Evolutionary conservation across 441 rosid genomes (phyloP), one percentile per base, ranked within the genome.

Genomic region (Biscutella laevigata): DNA sequence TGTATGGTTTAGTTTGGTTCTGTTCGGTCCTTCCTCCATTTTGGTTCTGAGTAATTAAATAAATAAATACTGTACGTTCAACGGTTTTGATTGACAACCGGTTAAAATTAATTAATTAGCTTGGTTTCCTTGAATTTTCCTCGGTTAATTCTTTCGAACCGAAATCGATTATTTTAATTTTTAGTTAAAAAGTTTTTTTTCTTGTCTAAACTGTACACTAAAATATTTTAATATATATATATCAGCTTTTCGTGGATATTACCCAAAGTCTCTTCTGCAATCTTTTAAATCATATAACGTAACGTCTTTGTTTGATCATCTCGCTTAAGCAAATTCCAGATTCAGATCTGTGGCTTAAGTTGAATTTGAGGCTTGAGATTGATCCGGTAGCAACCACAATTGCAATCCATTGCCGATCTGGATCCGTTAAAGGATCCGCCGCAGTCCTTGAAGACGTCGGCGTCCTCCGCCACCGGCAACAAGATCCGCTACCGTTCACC

Each of bases 401-500:
- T 24, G 69, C 12, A 19, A 34, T 57, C 28, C 30, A 50, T 26
- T 30, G 71, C 61, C 71, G 78, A 78, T 78, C 97, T 88, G 94
- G 94, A 88, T 79, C 78, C 83, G 46, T 67, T 58, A 45, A 77
- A 70, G 84, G 94, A 89, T 52, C 71, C 83, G 53, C 61, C 74
- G 64, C 83, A 70, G 70, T 77, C 91, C 72, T 59, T 79, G 61
- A 78, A 80, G 77, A 71, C 67, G 45, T 71, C 83, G 47, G 76
- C 74, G 62, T 30, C 76, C 33, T 55, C 94, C 73, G 66, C 86
- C 61, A 39, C 81, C 67, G 69, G 67, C 15, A 79, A 77, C 80
- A 94, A 79, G 84, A 85, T 91, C 88, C 94, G 98, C 10, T 88
- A 83, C 79, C 83, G 95, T 25, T 68, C 96, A 2, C 90, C 94